These are phyloP conservation scores for Nakaseomyces glabratus DNA, from an alignment of 1,139 yeast species.

Conservation along the genomic window DNA sequence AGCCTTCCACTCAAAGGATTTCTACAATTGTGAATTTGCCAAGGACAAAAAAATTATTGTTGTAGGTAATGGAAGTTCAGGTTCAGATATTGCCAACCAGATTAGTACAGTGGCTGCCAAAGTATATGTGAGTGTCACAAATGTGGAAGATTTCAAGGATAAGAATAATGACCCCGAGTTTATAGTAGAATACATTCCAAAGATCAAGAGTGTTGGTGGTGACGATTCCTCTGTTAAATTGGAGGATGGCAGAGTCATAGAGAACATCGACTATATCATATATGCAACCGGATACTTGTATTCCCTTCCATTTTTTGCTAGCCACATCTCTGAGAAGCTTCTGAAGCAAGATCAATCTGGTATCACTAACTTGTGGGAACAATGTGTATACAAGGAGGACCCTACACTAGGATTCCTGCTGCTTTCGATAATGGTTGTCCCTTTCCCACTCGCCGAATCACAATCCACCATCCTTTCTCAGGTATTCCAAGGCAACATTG, in stretches of 20 bases:
- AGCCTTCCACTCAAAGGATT: conserved; percentile 52
- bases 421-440: conserved; percentile 44
- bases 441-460: conserved; percentile 51
- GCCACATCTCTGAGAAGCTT: conserved; percentile 8
- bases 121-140: conserved; percentile 40
- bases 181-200: conserved; percentile 17
- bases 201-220: conserved; percentile 30
- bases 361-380: conserved; percentile 45
- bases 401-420: conserved; percentile 50
- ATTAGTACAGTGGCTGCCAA: conserved; percentile 35
- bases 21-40: conserved; percentile 40
- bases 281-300: conserved; percentile 60
- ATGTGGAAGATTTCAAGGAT: conserved; percentile 30
- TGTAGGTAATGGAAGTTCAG: conserved; percentile 57
- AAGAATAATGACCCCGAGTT: conserved; percentile 23
- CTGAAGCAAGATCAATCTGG: conserved; percentile 32
- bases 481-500: conserved; percentile 42
- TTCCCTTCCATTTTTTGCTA: conserved; percentile 42
- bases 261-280: conserved; percentile 41
- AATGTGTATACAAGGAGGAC: conserved; percentile 43
- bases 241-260: conserved; percentile 35
- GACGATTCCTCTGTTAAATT: conserved; percentile 32
- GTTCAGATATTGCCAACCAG: conserved; percentile 50
- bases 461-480: conserved; percentile 51
- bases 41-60: conserved; percentile 41